Conservation (phyloP, 306 rosid species). For the Betula pendula region DNA sequence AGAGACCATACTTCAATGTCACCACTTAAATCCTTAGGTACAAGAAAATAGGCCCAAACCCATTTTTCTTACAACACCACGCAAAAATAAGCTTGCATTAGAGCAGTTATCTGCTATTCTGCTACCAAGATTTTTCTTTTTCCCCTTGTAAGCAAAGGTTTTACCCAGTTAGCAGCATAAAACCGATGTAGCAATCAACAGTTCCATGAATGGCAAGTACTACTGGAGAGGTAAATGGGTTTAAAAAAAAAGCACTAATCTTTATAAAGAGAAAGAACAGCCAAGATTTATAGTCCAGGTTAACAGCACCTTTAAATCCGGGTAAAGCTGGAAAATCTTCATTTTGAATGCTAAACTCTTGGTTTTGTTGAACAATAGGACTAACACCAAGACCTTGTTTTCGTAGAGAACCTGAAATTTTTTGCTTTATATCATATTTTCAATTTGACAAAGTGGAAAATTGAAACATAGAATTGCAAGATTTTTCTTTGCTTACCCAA, state of each 20-base stretch:
- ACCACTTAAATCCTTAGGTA: not conserved
- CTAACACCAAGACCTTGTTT: conserved; percentile 93
- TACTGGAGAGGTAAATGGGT: not conserved
- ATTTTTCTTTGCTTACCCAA: conserved; percentile 53
- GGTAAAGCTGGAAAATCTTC: conserved; percentile 99
- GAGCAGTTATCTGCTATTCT: not conserved
- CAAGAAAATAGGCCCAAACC: not conserved
- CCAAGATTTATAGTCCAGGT: not conserved
- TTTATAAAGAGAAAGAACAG: not conserved
- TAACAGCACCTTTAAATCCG: conserved; percentile 78
- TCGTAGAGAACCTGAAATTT: conserved; percentile 80
- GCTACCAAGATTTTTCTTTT: not conserved
- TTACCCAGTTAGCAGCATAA: not conserved
- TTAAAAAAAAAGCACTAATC: not conserved
- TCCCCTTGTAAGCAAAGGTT: not conserved
- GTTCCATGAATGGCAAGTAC: not conserved
- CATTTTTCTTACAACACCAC: not conserved
- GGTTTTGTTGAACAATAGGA: conserved; percentile 97
- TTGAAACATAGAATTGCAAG: not conserved
- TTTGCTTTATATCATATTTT: conserved; percentile 21
- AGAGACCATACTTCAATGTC: not conserved
- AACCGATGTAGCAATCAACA: not conserved
- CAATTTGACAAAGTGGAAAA: conserved; percentile 8
- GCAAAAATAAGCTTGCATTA: not conserved
- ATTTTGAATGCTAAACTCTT: conserved; percentile 95